Evolutionary conservation across 352 stramenopile genomes (phyloP), one percentile per base, ranked within the genome.

Genomic region (Globisporangium nunn): DNA sequence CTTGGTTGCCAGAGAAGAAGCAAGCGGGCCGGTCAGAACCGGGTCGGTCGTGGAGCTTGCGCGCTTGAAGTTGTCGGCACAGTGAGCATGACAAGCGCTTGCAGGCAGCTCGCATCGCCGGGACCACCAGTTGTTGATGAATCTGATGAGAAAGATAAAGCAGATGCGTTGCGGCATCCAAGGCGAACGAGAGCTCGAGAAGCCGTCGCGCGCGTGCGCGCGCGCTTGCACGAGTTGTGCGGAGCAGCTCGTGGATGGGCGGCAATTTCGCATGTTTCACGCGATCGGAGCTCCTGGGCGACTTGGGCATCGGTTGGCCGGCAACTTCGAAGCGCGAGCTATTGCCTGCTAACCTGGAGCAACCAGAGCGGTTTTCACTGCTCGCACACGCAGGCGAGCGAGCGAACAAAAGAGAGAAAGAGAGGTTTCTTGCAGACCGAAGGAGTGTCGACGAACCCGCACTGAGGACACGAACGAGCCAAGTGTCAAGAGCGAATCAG

Each of bases 401-500:
- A 43, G 37, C 37, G 11, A 12, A 17, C 15, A 3, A 37, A 8
- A 11, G 33, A 43, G 37, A 10, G 11, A 12, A 17, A 43, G 11
- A 37, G 33, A 11, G 33, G 6, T 37, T 4, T 37, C 33, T 5
- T 5, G 10, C 4, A 12, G 5, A 43, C 37, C 11, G 6, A 12
- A 12, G 11, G 10, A 8, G 33, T 37, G 33, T 37, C 33, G 33
- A 37, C 33, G 33, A 37, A 8, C 17, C 37, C 7, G 17, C 37
- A 43, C 0, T 14, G 37, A 17, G 37, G 43, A 47, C 43, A 29
- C 5, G 17, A 47, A 47, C 43, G 43, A 47, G 43, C 5, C 43
- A 47, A 47, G 43, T 47, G 43, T 47, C 43, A 18, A 47, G n/a
- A 3, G n/a, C 43, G 43, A n/a, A 47, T 47, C 43, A 47, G 43